These are phyloP conservation scores for Podospora didyma DNA, from an alignment of 495 filamentous ascomycete species.

Conservation along the genomic window DNA sequence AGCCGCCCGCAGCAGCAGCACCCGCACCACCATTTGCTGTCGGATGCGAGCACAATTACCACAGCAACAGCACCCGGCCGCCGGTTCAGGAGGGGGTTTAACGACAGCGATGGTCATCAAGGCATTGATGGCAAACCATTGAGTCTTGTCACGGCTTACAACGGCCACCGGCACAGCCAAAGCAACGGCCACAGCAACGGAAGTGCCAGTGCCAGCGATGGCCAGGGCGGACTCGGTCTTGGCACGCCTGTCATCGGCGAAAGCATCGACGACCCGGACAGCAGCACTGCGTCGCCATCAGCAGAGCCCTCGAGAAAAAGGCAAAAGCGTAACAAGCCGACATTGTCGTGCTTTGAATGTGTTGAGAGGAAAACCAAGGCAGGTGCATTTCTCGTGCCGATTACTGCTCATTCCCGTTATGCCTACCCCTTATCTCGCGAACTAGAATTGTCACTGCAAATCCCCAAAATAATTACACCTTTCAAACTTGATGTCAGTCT, in stretches of 20 bases:
- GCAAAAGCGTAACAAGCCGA: conserved; percentile 74
- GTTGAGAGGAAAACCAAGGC: conserved; percentile 69
- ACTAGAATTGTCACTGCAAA: no score
- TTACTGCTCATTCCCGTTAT: no score
- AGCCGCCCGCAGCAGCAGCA: neutral
- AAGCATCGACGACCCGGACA: conserved; percentile 17
- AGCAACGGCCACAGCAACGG: neutral
- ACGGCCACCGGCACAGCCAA: conserved; percentile 2
- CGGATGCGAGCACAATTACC: neutral
- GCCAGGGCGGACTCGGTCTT: neutral
- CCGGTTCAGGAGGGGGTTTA: neutral
- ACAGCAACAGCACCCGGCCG: neutral
- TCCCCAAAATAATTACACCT: no score
- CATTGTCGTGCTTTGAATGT: conserved; percentile 67
- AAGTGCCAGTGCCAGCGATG: neutral
- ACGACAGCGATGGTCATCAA: neutral
- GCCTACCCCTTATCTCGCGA: no score
- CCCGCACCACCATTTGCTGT: neutral
- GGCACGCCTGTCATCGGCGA: neutral
- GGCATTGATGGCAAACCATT: neutral
- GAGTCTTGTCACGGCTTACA: neutral
- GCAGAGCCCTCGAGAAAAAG: conserved; percentile 51
- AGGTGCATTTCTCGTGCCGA: conserved; percentile 19
- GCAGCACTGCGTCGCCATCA: conserved; percentile 29
- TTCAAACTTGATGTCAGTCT: no score